phyloP scores from a whole-genome alignment of 345 rosid genomes.

The Cochlearia excelsa region DNA sequence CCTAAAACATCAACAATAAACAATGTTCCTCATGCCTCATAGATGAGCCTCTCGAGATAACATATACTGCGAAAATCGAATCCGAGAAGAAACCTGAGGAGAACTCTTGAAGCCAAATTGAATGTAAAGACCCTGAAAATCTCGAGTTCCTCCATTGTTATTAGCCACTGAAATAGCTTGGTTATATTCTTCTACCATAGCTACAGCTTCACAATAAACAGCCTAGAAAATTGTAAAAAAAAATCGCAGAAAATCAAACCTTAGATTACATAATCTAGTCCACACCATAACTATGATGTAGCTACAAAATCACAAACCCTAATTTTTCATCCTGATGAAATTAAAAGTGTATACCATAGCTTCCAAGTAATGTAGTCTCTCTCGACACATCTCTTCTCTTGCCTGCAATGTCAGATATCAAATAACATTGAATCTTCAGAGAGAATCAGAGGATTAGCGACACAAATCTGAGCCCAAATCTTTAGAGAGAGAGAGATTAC shows the following conservation, averaged over 20 bases:
- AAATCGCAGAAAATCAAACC: too few relatives aligned
- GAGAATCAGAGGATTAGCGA: constrained; percentile 7
- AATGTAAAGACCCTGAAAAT: constrained; percentile 58
- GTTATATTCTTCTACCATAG: constrained; percentile 93
- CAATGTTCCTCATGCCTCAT: not conserved
- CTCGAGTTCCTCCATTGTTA: constrained; percentile 68
- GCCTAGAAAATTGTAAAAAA: constrained; percentile 40
- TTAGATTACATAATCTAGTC: too few relatives aligned
- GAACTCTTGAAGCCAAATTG: constrained; percentile 75
- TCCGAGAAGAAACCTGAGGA: constrained; percentile 50
- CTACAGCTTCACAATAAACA: constrained; percentile 75
- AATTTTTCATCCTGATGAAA: not conserved
- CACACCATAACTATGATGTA: too few relatives aligned
- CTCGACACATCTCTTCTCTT: constrained; percentile 91
- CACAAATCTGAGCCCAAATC: constrained; percentile 5
- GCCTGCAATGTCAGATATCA: constrained; percentile 51
- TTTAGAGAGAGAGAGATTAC: constrained; percentile 40
- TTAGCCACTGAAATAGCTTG: constrained; percentile 70
- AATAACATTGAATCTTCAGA: not conserved
- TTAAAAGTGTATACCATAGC: constrained; percentile 58
- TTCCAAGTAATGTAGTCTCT: constrained; percentile 86
- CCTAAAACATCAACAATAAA: constrained; percentile 41
- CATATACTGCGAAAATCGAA: not conserved
- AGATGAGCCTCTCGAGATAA: not conserved
- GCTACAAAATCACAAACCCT: too few relatives aligned